These are phyloP conservation scores for Monascus purpureus DNA, from an alignment of 495 filamentous ascomycete genomes.

Conservation along the genomic window DNA sequence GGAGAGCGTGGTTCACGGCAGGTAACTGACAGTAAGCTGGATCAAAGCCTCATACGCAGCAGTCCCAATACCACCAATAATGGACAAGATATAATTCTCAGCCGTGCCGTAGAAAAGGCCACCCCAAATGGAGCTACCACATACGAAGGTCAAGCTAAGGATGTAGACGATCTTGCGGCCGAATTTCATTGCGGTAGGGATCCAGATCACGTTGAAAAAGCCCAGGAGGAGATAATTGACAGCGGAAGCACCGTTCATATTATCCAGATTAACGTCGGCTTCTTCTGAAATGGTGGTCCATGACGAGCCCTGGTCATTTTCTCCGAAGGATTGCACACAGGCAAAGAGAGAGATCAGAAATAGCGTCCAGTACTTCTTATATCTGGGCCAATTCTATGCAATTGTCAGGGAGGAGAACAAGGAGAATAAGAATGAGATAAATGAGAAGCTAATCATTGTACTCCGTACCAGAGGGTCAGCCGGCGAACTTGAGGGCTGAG, in stretches of 20 bases:
- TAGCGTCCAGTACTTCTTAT: constrained; percentile 16
- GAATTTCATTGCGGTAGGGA: constrained; percentile 20
- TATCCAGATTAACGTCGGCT: constrained; percentile 13
- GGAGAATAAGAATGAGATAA: neutral
- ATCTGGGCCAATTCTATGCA: constrained; percentile 7
- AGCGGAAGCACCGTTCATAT: constrained; percentile 19
- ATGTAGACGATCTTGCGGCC: constrained; percentile 20
- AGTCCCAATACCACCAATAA: constrained; percentile 15
- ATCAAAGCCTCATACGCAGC: constrained; percentile 18
- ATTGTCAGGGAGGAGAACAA: neutral
- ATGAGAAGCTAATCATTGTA: neutral
- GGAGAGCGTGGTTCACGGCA: too few species aligned
- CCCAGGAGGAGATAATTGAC: constrained; percentile 21
- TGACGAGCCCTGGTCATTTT: constrained; percentile 18
- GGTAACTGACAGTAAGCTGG: constrained; percentile 15
- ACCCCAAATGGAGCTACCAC: constrained; percentile 12
- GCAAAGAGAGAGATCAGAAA: constrained; percentile 16
- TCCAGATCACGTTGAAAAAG: constrained; percentile 22
- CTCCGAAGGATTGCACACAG: constrained; percentile 16
- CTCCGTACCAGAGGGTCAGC: constrained; percentile 17
- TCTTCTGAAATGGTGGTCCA: constrained; percentile 18
- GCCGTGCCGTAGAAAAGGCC: constrained; percentile 11
- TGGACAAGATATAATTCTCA: constrained; percentile 14
- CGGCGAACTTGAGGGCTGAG: constrained; percentile 12
- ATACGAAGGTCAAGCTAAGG: constrained; percentile 10